Evolutionary conservation across 345 rosid species (phyloP), one percentile per base, ranked within the genome.

Genomic region (Salix exigua): DNA sequence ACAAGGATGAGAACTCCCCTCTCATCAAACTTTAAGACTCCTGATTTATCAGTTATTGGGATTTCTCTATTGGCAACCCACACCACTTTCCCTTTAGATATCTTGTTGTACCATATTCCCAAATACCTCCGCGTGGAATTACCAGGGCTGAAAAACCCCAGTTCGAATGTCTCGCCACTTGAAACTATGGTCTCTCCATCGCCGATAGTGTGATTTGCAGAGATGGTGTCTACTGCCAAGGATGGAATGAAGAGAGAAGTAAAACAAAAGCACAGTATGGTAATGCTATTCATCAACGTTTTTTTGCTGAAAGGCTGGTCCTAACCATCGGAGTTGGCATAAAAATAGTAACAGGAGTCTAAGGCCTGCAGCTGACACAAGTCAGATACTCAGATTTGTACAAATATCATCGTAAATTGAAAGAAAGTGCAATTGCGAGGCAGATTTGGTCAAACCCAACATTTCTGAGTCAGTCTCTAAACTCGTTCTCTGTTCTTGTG

Each of bases 151-250:
- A 83, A 83, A 60, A 86, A 86, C 21, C 86, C 86, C 9, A 86
- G 78, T 33, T 83, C 84, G 40, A 75, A 85, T 8, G 28, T 51
- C 66, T 70, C 76, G 25, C 35, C 55, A 6, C 71, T 69, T 48
- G 86, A 83, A 67, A 83, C 83, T n/a, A 83, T 65, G 0, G 83
- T 76, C 42, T 77, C 75, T 7, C 82, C 77, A 66, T 83, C 83
- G 48, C 44, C 75, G 25, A 86, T 68, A 61, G 70, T 68, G 37
- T 79, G 48, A 21, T 70, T 62, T 19, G 78, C 7, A 37, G 31
- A 17, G 23, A 86, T 73, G 30, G 71, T 73, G 65, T 82, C 88
- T 6, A 31, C 19, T 28, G 28, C 65, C 2, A 42, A 14, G 58
- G 72, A 44, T 26, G 18, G 26, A 3, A 69, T 16, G 55, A 69